Percentiles rank a stretch among this genome's conserved stretches.
These are phyloP conservation scores for Colletotrichum sp. DNA, from an alignment of 2,329 filamentous ascomycete genomes.

Conservation along the genomic window DNA sequence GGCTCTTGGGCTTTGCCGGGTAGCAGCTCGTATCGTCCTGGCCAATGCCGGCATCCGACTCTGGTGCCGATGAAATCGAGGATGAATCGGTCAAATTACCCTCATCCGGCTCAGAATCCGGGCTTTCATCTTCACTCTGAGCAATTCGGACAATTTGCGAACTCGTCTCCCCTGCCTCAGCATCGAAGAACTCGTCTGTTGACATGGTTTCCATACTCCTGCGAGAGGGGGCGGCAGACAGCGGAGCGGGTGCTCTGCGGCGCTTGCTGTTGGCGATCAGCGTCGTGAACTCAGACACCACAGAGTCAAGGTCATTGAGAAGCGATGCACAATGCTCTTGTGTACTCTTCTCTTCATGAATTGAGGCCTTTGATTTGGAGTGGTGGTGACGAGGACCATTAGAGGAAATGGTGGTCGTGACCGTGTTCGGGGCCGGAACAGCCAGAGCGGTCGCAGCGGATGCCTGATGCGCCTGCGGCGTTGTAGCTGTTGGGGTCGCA, in stretches of 20 bases:
- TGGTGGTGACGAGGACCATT: conserved; percentile 37
- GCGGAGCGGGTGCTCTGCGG: conserved; percentile 64
- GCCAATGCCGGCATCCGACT: conserved; percentile 61
- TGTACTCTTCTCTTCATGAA: conserved; percentile 67
- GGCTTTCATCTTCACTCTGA: conserved; percentile 71
- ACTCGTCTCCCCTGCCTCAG: conserved; percentile 68
- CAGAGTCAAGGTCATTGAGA: conserved; percentile 83
- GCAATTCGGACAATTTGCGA: conserved; percentile 77
- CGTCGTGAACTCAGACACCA: conserved; percentile 80
- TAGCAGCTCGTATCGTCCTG: conserved; percentile 70
- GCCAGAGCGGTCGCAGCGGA: conserved; percentile 43
- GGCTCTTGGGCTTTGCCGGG: conserved; percentile 75
- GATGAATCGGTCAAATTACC: conserved; percentile 59
- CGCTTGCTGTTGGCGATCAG: conserved; percentile 82
- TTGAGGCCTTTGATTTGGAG: conserved; percentile 39
- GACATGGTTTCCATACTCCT: conserved; percentile 81
- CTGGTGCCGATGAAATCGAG: conserved; percentile 62
- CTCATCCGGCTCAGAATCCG: conserved; percentile 60
- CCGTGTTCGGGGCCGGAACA: conserved; percentile 45
- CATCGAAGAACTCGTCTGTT: conserved; percentile 95
- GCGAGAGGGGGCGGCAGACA: conserved; percentile 47
- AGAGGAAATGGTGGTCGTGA: conserved; percentile 32
- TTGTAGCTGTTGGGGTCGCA: conserved; percentile 55
- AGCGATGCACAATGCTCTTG: conserved; percentile 85
- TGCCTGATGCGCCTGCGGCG: conserved; percentile 43